These are phyloP conservation scores for Paraphoma chrysanthemicola DNA, from an alignment of 2,329 filamentous ascomycete genomes.

Conservation along the genomic window DNA sequence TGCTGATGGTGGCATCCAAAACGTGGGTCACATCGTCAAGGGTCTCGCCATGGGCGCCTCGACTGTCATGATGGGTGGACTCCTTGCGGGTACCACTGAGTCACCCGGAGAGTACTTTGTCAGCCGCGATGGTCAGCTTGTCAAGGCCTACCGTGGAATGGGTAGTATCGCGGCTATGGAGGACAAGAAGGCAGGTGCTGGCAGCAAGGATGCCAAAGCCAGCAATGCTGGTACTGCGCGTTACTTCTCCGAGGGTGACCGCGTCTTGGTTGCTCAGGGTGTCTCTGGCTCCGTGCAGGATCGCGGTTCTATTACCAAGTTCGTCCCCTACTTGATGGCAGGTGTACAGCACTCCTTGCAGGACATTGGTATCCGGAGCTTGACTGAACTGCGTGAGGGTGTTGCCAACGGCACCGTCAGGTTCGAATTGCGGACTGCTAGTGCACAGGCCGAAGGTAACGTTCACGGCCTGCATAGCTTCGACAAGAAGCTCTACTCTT, in stretches of 20 bases:
- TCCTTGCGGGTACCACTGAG: constrained; percentile 95
- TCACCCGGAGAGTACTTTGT: constrained; percentile 97
- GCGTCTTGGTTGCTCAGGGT: constrained; percentile 93
- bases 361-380: constrained; percentile 86
- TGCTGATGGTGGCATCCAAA: constrained; percentile 96
- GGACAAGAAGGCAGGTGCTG: constrained; percentile 90
- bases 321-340: constrained; percentile 92
- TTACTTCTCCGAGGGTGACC: constrained; percentile 98
- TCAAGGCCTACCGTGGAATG: constrained; percentile 99
- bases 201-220: constrained; percentile 72
- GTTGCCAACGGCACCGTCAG: constrained; percentile 78
- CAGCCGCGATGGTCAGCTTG: constrained; percentile 93
- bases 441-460: constrained; percentile 94
- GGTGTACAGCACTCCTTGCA: constrained; percentile 98
- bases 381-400: constrained; percentile 76
- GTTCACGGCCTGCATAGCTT: constrained; percentile 97
- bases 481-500: constrained; percentile 99
- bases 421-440: constrained; percentile 93
- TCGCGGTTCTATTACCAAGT: constrained; percentile 88
- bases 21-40: constrained; percentile 99
- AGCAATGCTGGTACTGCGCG: constrained; percentile 93
- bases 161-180: constrained; percentile 99
- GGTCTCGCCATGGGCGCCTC: constrained; percentile 92
- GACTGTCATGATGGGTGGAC: constrained; percentile 99
- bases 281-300: constrained; percentile 87